phyloP scores from a whole-genome alignment of 306 rosid species.

The Prunus davidiana region DNA sequence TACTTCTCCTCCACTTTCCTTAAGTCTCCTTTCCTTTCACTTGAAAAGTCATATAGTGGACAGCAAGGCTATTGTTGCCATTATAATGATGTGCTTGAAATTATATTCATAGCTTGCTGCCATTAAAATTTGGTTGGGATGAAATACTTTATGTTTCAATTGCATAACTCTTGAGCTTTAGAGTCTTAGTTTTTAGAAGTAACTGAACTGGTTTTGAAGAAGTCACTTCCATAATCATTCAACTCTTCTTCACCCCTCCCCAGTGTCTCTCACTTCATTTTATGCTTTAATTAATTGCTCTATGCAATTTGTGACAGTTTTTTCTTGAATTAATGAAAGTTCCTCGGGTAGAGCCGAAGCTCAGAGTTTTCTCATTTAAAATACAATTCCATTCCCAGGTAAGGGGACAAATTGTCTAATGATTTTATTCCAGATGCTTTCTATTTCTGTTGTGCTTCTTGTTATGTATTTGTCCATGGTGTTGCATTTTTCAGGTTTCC shows the following conservation, averaged over 20 bases:
- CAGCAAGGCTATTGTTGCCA: constrained; percentile 9
- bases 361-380: constrained; percentile 87
- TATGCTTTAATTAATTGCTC: constrained; percentile 29
- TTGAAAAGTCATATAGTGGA: not conserved
- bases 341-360: constrained; percentile 86
- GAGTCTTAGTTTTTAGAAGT: not conserved
- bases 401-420: constrained; percentile 29
- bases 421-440: constrained; percentile 19
- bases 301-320: constrained; percentile 50
- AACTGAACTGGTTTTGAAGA: not conserved
- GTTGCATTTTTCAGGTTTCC: constrained; percentile 52
- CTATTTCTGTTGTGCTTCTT: constrained; percentile 14
- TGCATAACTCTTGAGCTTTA: not conserved
- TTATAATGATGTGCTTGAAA: not conserved
- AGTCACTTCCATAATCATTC: not conserved
- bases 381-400: constrained; percentile 84
- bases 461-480: constrained; percentile 23
- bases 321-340: constrained; percentile 90
- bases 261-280: not conserved
- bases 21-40: not conserved
- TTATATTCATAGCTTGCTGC: not conserved
- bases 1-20: not conserved
- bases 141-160: not conserved
- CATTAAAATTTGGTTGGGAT: not conserved
- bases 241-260: not conserved